These are phyloP conservation scores for Oropetium thomaeum DNA, from an alignment of 176 grass and related monocot species.

Conservation along the genomic window DNA sequence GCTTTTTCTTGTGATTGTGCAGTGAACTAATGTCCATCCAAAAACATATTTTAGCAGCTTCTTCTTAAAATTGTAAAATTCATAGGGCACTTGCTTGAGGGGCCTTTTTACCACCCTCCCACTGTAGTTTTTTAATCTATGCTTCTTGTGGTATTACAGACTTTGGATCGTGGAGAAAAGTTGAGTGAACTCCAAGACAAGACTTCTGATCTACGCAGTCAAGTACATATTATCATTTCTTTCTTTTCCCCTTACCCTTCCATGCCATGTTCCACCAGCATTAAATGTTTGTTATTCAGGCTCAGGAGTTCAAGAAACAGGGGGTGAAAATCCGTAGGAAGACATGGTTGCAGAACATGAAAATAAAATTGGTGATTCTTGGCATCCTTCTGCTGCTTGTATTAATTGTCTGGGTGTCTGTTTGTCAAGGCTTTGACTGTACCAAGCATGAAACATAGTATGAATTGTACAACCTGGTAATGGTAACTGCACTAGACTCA, in stretches of 20 bases:
- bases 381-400: constrained; percentile 82
- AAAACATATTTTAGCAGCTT: background rate
- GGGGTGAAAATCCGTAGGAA: constrained; percentile 81
- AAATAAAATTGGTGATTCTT: constrained; percentile 83
- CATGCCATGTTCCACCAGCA: background rate
- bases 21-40: background rate
- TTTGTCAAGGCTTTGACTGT: constrained; percentile 94
- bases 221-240: constrained; percentile 42
- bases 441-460: constrained; percentile 68
- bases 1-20: background rate
- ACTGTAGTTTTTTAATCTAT: background rate
- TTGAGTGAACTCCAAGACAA: constrained; percentile 86
- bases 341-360: constrained; percentile 95
- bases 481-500: constrained; percentile 4
- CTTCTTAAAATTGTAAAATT: background rate
- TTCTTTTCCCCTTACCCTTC: background rate
- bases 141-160: constrained; percentile 45
- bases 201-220: constrained; percentile 66
- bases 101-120: background rate
- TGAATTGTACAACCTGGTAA: background rate
- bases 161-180: constrained; percentile 72
- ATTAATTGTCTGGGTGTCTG: constrained; percentile 79
- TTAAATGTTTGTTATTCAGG: constrained; percentile 44
- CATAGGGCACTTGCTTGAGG: background rate
- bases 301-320: constrained; percentile 89